Evolutionary conservation across 176 grass and related monocot species (phyloP).

Genomic region (Echinochloa phyllopogon): DNA sequence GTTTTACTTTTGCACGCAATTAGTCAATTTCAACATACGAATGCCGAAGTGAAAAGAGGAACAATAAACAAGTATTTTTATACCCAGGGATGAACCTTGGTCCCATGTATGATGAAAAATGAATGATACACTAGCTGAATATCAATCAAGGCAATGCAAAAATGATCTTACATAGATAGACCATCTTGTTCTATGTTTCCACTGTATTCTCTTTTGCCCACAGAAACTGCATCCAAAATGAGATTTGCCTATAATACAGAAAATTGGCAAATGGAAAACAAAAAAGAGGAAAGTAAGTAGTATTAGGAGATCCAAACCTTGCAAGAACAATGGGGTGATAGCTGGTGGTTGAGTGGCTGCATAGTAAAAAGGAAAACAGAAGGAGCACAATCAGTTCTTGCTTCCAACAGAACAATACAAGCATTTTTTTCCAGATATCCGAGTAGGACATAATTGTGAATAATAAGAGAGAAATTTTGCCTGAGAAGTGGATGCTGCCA

Average conservation of each 20-base stretch:
- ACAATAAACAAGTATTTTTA: background rate
- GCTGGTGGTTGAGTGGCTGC: slow-evolving; percentile 39
- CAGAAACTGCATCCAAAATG: slow-evolving; percentile 33
- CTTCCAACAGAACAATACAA: background rate
- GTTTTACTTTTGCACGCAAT: background rate
- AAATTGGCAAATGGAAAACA: background rate
- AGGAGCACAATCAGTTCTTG: background rate
- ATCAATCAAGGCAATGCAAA: background rate
- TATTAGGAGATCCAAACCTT: slow-evolving; percentile 31
- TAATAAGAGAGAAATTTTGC: background rate
- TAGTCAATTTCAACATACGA: background rate
- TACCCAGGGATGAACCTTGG: background rate
- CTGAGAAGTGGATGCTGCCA: slow-evolving; percentile 55
- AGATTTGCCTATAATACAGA: background rate
- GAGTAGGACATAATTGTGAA: background rate
- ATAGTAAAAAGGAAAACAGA: background rate
- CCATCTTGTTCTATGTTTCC: slow-evolving; percentile 39
- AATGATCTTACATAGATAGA: slow-evolving; percentile 53
- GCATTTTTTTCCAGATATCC: background rate
- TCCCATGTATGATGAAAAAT: background rate
- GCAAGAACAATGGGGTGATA: slow-evolving; percentile 38
- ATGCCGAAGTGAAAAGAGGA: background rate
- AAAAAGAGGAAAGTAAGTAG: background rate
- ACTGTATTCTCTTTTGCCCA: slow-evolving; percentile 48
- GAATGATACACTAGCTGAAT: background rate